Evolutionary conservation across 2,329 filamentous ascomycete species (phyloP), one percentile per base, ranked within the genome.

Genomic region (Alternaria gansuensis): DNA sequence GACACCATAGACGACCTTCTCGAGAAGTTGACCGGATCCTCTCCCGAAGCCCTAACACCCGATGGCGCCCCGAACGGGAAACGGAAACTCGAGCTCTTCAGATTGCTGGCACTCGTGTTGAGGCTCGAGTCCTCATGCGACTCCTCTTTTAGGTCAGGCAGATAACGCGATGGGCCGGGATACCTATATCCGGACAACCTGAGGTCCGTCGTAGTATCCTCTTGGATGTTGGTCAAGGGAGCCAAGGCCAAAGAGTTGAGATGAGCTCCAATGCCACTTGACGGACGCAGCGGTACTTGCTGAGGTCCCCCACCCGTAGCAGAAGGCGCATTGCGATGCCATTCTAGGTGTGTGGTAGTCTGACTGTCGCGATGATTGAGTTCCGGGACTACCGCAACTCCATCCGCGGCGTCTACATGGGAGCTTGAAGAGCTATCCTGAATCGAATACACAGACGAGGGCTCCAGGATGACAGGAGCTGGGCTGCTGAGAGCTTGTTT

Each of bases 131-230:
- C 80, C 51, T 82, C 80, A 44, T 80, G 75, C 17, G 80, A 81
- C 58, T 82, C 81, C 62, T 83, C 81, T 54, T 82, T 82, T 31
- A 83, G 66, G 44, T 80, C 79, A 11, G 80, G 78, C 14, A 82
- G 74, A 67, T 79, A 68, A 31, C 68, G 68, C 41, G 67, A 46
- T 7, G 62, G 60, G 24, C 61, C 55, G 10, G 77, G 66, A 61
- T 80, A 77, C 49, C 66, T 63, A 46, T 71, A 75, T 23, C 62
- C 52, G 10, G 72, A 72, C 28, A 75, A 52, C 51, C 72, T 71
- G 33, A 78, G 57, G 54, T 76, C 70, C 14, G 75, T 77, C 13
- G 72, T 74, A 14, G 66, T 70, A n/a, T 72, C 68, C 21, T 75
- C 73, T 37, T 68, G 64, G 29, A 59, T 62, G n/a, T 52, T 52